Base-by-base conservation (phyloP, 2,329 filamentous ascomycete genomes). In the Aspergillus sp. region DNA sequence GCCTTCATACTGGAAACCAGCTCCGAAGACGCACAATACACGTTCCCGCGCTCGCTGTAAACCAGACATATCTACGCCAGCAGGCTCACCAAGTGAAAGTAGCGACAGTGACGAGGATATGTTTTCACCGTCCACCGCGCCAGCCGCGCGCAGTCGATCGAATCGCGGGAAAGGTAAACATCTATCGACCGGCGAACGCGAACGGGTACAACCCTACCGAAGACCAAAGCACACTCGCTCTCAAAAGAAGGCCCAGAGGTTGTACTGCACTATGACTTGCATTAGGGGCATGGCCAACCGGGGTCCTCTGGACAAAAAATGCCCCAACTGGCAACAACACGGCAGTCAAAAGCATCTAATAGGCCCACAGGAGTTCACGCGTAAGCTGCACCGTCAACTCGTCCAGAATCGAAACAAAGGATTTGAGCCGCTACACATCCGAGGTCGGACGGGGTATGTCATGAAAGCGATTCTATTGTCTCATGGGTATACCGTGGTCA, bases 1-100 rank as follows among this genome's bases (percentile, higher is more conserved):
- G 20, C 67, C 63, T n/a, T 67, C 61, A 9, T 8, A 48, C 30
- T 45, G 43, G 43, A 45, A 45, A 45, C 41, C 12, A 90, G 91
- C 13, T 13, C 32, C 2, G 32, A 34, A 34, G 5, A 34, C 13
- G 13, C 13, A 34, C 32, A 34, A 34, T 11, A 34, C 32, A 12
- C 32, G 32, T 11, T 34, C 32, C 13, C 32, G 32, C 32, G 49
- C 59, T 59, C 56, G 48, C 15, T 65, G 56, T 49, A n/a, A 62
- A 57, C 58, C 45, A 53, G 57, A 15, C 20, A 4, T 17, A 20
- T 62, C 61, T 22, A 63, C 56, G 9, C 61, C 49, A 15, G 53
- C 58, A 48, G n/a, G 56, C 52, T 65, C 55, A 17, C 58, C 57
- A 32, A 34, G 48, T 24, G 57, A 66, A 59, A 62, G 58, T 26